Conservation (phyloP, 192 early-diverging fungal species). For the Diversispora eburnea region DNA sequence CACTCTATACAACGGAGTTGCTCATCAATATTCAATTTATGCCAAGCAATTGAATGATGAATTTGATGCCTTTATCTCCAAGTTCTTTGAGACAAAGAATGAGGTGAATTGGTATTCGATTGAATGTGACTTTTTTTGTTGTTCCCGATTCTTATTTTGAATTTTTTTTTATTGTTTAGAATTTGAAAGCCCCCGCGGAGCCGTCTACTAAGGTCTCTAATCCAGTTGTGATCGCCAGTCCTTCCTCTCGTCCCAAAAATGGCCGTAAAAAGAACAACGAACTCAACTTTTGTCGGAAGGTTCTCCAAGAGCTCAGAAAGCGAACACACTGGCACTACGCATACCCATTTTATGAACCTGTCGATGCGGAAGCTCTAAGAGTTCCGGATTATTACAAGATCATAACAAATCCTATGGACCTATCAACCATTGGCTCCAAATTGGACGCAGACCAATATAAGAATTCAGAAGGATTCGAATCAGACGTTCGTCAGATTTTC, state of each 20-base stretch:
- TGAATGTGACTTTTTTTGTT: too few species aligned
- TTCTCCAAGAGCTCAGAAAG: constrained; percentile 65
- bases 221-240: constrained; percentile 33
- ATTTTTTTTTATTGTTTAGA: neutral
- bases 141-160: neutral
- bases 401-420: constrained; percentile 78
- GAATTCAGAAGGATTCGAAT: constrained; percentile 55
- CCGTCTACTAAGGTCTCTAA: constrained; percentile 36
- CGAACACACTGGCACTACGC: constrained; percentile 63
- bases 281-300: constrained; percentile 59
- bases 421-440: constrained; percentile 64
- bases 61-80: constrained; percentile 64
- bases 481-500: constrained; percentile 68
- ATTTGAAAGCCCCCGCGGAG: neutral
- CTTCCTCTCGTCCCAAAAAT: constrained; percentile 25
- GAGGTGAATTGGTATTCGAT: constrained; percentile 37
- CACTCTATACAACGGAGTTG: constrained; percentile 74
- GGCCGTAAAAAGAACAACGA: constrained; percentile 50
- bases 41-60: constrained; percentile 66
- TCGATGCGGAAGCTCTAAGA: constrained; percentile 76
- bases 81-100: constrained; percentile 59
- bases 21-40: constrained; percentile 65
- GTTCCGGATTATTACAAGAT: constrained; percentile 86
- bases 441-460: constrained; percentile 59
- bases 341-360: constrained; percentile 77